Base-by-base conservation (phyloP, 345 rosid genomes). In the Cardamine occulta region DNA sequence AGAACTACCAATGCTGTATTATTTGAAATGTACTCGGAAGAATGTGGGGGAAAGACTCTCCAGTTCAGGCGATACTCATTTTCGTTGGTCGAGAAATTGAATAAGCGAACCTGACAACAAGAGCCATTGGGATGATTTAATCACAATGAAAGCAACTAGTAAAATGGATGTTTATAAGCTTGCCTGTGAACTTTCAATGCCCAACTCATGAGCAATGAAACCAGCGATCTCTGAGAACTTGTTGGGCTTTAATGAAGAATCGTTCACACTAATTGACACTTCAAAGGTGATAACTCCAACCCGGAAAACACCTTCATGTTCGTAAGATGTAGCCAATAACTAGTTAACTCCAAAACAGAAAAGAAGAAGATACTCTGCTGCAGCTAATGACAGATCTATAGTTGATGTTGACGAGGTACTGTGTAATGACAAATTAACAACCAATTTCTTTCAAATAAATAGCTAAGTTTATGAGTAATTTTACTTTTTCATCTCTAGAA, bases 281-380 rank as follows among this genome's bases (percentile, higher is more conserved):
- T 91, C 84, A 48, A 88, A 87, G 19, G 86, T 85, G 73, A 91
- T 84, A 55, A 82, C 76, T 80, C 90, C 89, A 77, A 87, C 82
- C 51, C 73, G 87, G 34, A 74, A 68, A 76, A 80, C 81, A 79
- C 85, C 89, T 86, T 74, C 75, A 72, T 24, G 70, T 52, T 61
- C 53, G 18, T 58, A 60, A 74, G 61, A 61, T 51, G 48, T 10
- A 53, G 51, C 17, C 54, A 67, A 45, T 57, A 49, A 57, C 9
- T 49, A 18, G 65, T 32, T 56, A 53, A 62, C 19, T 24, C 32
- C 75, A 34, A 54, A 74, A 31, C 3, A 37, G n/a, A 70, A 19
- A 63, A 52, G 2, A 40, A 26, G 34, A 66, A 10, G 23, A 23
- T 19, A 28, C 40, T 63, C 48, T 11, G 37, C 10, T 70, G 54